phyloP scores from a whole-genome alignment of 2,329 filamentous ascomycete species.

The Coleophoma eucalyptorum region DNA sequence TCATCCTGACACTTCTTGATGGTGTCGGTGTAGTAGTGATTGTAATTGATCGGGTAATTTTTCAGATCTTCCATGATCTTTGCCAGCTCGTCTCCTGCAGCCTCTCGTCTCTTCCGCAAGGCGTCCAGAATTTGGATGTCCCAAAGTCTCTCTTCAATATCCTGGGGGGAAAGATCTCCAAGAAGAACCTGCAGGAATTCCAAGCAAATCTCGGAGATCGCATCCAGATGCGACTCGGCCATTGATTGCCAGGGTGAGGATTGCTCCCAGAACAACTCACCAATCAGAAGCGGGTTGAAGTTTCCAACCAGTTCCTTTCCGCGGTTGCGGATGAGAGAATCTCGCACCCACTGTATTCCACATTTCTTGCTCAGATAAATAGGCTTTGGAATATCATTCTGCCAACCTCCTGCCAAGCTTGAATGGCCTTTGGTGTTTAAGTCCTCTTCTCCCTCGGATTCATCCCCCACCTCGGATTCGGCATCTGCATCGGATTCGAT shows the following conservation, averaged over 20 bases:
- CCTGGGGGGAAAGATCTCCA: slow-evolving; percentile 15
- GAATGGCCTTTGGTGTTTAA: slow-evolving; percentile 2
- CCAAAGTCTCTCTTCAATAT: slow-evolving; percentile 14
- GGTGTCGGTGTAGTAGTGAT: slow-evolving; percentile 31
- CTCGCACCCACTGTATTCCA: slow-evolving; percentile 19
- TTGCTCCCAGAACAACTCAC: slow-evolving; percentile 36
- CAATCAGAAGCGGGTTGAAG: slow-evolving; percentile 34
- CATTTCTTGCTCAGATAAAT: slow-evolving; percentile 13
- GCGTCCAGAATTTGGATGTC: slow-evolving; percentile 10
- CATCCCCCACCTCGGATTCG: background rate
- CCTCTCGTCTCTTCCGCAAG: slow-evolving; percentile 9
- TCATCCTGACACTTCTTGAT: slow-evolving; percentile 17
- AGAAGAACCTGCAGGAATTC: slow-evolving; percentile 13
- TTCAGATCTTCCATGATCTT: slow-evolving; percentile 23
- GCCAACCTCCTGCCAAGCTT: no score
- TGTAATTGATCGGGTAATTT: slow-evolving; percentile 30
- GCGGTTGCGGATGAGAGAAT: slow-evolving; percentile 15
- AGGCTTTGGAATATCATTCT: slow-evolving; percentile 4
- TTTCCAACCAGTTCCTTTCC: slow-evolving; percentile 33
- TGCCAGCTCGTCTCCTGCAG: slow-evolving; percentile 22
- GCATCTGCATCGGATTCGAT: background rate
- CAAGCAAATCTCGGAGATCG: slow-evolving; percentile 5
- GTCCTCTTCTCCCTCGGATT: slow-evolving; percentile 14
- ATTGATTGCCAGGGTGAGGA: slow-evolving; percentile 29
- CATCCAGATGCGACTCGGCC: slow-evolving; percentile 18